Evolutionary conservation across 208 protist genomes (phyloP), one percentile per base, ranked within the genome.

Genomic region (Acanthamoeba triangularis): DNA sequence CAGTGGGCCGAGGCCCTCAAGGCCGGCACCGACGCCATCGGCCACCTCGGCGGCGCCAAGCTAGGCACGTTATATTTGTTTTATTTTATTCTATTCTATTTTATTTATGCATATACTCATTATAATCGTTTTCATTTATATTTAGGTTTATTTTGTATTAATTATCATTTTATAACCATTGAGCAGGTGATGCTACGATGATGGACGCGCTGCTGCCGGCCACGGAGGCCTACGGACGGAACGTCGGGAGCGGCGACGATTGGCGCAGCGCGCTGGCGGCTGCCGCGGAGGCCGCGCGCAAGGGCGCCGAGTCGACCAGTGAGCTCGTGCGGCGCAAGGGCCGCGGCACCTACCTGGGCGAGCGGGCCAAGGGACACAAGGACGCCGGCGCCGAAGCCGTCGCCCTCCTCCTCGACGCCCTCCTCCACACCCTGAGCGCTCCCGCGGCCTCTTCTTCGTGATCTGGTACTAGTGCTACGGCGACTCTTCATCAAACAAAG

Each of bases 171-270:
- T n/a, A 41, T 4, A 52, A 18, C 11, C 8, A 8, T 33, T 87
- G 78, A 54, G 56, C 56, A 56, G 90, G 93, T 23, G 93, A 95
- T 41, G 20, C n/a, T 16, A 95, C 93, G 25, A 80, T 90, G 72
- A 63, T 95, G 37, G 93, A 95, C 47, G 80, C 93, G 7, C 82
- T 95, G n/a, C 61, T 94, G 41, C 93, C 93, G 28, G 93, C 93
- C 11, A 52, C 69, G n/a, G 35, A 93, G 4, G 44, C 87, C 52
- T 93, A 74, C 47, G 13, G 3, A 1, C 16, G 14, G 1, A 35
- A 56, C 3, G 10, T 67, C 28, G 28, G 10, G 30, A 8, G 37
- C 1, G 72, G 23, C 2, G n/a, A n/a, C n/a, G 61, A 65, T 10
- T 33, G 25, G 47, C 8, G 8, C 33, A 25, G 41, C 13, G 87